phyloP scores from a whole-genome alignment of 2,329 filamentous ascomycete genomes.

The Cephalotrichum gorgonifer region DNA sequence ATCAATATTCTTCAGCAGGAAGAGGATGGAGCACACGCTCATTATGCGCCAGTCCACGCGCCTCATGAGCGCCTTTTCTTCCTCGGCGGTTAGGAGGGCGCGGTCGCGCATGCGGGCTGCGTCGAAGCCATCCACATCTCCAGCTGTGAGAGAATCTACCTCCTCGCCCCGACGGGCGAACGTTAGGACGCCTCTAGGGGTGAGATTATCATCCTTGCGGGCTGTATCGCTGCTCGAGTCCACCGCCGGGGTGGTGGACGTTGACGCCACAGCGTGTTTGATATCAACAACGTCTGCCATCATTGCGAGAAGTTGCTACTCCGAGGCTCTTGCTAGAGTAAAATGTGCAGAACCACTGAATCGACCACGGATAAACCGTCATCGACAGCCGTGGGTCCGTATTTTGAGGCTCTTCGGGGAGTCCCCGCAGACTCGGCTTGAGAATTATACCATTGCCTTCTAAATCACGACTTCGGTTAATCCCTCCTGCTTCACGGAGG shows the following conservation, averaged over 20 bases:
- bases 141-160: constrained; percentile 10
- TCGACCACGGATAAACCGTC: too few species aligned
- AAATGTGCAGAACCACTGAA: too few species aligned
- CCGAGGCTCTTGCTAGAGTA: too few species aligned
- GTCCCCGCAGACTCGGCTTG: too few species aligned
- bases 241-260: not conserved
- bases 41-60: constrained; percentile 15
- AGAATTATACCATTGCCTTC: too few species aligned
- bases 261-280: not conserved
- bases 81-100: constrained; percentile 12
- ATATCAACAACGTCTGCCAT: not conserved
- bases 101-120: constrained; percentile 22
- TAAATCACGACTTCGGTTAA: too few species aligned
- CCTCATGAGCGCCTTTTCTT: constrained; percentile 14
- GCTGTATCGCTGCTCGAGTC: not conserved
- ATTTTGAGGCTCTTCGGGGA: too few species aligned
- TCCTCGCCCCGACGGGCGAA: constrained; percentile 13
- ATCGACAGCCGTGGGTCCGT: too few species aligned
- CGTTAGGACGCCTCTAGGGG: constrained; percentile 8
- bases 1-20: constrained; percentile 29
- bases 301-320: too few species aligned
- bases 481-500: too few species aligned
- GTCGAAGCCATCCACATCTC: constrained; percentile 19
- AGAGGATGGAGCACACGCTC: constrained; percentile 23
- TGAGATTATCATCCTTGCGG: not conserved